Evolutionary conservation across 805 yeast species (phyloP).

Genomic region (Kurtzmaniella cleridarum): DNA sequence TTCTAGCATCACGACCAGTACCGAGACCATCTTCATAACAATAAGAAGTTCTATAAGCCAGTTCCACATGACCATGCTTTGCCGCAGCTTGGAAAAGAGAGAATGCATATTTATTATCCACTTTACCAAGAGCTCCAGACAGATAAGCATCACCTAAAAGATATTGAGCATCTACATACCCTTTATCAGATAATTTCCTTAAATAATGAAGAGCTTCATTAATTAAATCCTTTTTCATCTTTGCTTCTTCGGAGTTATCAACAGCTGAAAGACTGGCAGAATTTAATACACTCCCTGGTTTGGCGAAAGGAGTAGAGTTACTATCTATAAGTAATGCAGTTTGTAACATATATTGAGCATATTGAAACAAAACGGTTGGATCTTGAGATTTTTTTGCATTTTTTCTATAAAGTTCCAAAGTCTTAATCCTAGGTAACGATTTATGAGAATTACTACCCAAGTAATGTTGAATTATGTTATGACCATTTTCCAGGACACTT

Average conservation of each 20-base stretch:
- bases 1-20: conserved; percentile 79
- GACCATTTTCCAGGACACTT: conserved; percentile 45
- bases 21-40: conserved; percentile 96
- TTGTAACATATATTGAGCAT: conserved; percentile 85
- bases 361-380: conserved; percentile 81
- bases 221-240: conserved; percentile 49
- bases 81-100: conserved; percentile 81
- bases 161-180: conserved; percentile 87
- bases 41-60: conserved; percentile 85
- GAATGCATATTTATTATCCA: conserved; percentile 75
- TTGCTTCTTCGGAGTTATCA: conserved; percentile 11
- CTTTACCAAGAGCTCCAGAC: conserved; percentile 77
- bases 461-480: conserved; percentile 46
- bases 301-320: conserved; percentile 8
- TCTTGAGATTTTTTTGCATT: conserved; percentile 83
- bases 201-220: conserved; percentile 74
- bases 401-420: conserved; percentile 79
- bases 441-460: conserved; percentile 45
- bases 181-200: conserved; percentile 68
- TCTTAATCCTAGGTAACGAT: conserved; percentile 70
- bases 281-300: conserved; percentile 1
- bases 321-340: conserved; percentile 64
- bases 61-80: conserved; percentile 86
- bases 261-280: conserved; percentile 2
- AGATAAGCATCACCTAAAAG: conserved; percentile 85